Percentiles rank a stretch among this genome's conserved stretches.
Evolutionary conservation across 129 eudicot genomes (phyloP).

Genomic region (Pittosporum tobira): DNA sequence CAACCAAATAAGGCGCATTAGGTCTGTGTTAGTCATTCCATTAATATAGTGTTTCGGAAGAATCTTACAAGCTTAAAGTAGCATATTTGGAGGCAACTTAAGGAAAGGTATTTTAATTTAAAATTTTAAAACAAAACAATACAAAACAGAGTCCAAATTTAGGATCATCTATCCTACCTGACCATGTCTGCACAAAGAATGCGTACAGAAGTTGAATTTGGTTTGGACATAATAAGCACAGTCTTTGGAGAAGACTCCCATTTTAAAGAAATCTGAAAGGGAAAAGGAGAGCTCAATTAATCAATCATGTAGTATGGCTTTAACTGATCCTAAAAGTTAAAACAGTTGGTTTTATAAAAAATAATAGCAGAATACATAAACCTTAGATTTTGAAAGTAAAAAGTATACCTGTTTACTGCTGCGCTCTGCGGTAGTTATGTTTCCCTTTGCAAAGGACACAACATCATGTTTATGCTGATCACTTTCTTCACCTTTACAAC

Average conservation of each 20-base stretch:
- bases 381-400: not conserved
- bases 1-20: too few relatives aligned
- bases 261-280: constrained; percentile 77
- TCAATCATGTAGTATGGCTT: not conserved
- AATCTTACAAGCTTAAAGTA: not conserved
- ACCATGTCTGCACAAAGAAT: constrained; percentile 70
- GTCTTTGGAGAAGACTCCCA: constrained; percentile 92
- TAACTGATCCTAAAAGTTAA: not conserved
- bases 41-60: not conserved
- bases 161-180: constrained; percentile 40
- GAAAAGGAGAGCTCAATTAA: not conserved
- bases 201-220: constrained; percentile 77
- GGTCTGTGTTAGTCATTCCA: not conserved
- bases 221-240: constrained; percentile 79
- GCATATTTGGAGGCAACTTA: not conserved
- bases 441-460: constrained; percentile 92
- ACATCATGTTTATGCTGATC: constrained; percentile 87
- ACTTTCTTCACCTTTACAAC: constrained; percentile 66
- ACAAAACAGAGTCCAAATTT: too few relatives aligned
- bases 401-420: constrained; percentile 85
- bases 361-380: not conserved
- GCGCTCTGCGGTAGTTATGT: constrained; percentile 82
- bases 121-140: not conserved
- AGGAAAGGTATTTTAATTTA: not conserved
- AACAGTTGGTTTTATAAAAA: not conserved